Evolutionary conservation across 2,329 filamentous ascomycete species (phyloP), one percentile per base, ranked within the genome.

Genomic region (Fusarium udum): DNA sequence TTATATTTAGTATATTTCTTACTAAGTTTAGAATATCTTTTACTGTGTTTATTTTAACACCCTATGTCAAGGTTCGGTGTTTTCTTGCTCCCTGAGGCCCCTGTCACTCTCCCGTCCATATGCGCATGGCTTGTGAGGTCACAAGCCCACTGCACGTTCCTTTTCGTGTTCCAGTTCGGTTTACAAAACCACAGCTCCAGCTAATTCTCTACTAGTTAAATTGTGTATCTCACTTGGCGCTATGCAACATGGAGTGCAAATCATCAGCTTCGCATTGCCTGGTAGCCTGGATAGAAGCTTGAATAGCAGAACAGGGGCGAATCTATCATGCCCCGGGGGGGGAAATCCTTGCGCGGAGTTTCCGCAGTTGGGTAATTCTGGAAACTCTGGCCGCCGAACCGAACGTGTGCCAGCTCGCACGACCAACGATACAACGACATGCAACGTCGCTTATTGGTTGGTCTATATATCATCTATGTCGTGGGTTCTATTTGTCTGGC

Each of bases 61-160:
- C 26, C 26, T 26, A 26, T 26, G 26, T 26, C 26, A 26, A 26
- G 26, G 26, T 26, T 26, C 26, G 26, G 26, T 26, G 26, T 26
- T 26, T 26, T 26, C 26, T 26, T 26, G 26, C 26, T 26, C 26
- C 26, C 26, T 26, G 26, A 26, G 26, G 26, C 26, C 26, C 46
- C 72, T 71, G 62, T 69, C 69, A 75, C 61, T 73, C 48, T 63
- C 57, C 51, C 64, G 69, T 49, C 59, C 52, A 49, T 58, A 51
- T 34, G 48, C 32, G 31, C 48, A 51, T 34, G 31, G 31, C 31
- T 42, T 59, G 66, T 56, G 51, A 66, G 75, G 75, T 77, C 75
- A 77, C 75, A 67, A 76, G 75, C 36, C 46, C 59, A 49, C 31
- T 34, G 37, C 28, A 43, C 32, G 42, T 55, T 53, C 64, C 61